These are phyloP conservation scores for Zoysia matrella DNA, from an alignment of 202 grass and related monocot genomes.

Conservation along the genomic window DNA sequence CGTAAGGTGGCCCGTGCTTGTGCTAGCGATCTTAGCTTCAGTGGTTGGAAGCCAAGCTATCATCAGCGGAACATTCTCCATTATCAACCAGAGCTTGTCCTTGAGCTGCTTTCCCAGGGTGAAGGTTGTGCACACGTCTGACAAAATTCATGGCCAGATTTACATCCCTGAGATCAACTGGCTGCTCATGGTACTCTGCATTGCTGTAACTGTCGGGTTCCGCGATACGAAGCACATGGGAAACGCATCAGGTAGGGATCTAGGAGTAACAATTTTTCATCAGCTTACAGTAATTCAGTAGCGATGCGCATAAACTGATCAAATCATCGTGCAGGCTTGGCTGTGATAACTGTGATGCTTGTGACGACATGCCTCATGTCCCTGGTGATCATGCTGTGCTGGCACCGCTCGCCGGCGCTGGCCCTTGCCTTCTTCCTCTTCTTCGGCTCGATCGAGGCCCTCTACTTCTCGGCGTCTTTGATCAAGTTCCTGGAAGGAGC, in stretches of 20 bases:
- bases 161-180: conserved; percentile 96
- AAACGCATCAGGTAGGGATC: conserved; percentile 68
- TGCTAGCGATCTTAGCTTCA: conserved; percentile 78
- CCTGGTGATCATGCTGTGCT: conserved; percentile 81
- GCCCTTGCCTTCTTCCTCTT: conserved; percentile 74
- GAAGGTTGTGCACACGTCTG: conserved; percentile 83
- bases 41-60: conserved; percentile 91
- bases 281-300: background rate
- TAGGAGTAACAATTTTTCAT: background rate
- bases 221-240: conserved; percentile 91
- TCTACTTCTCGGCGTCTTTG: conserved; percentile 90
- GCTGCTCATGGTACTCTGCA: conserved; percentile 88
- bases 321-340: conserved; percentile 53
- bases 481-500: conserved; percentile 88
- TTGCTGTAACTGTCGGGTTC: conserved; percentile 83
- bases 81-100: conserved; percentile 89
- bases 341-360: conserved; percentile 89
- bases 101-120: conserved; percentile 90
- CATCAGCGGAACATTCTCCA: conserved; percentile 90
- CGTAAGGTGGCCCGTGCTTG: conserved; percentile 79
- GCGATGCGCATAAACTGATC: background rate
- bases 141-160: conserved; percentile 85
- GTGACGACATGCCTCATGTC: conserved; percentile 81
- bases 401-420: conserved; percentile 60
- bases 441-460: conserved; percentile 79